Percentiles rank a stretch among this genome's conserved stretches.
phyloP scores from a whole-genome alignment of 306 rosid species.

The Medicago truncatula region DNA sequence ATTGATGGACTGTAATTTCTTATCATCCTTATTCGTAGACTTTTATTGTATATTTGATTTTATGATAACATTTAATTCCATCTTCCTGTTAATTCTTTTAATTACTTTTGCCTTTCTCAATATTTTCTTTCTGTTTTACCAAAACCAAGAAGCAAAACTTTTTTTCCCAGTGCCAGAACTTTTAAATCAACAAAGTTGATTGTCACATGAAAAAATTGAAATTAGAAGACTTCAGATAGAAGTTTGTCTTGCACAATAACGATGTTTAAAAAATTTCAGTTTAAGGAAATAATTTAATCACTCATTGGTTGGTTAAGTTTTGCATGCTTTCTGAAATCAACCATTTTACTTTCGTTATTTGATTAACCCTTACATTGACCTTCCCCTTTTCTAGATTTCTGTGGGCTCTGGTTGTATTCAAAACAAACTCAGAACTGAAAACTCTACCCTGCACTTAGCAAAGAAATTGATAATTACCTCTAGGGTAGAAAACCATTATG shows the following conservation, averaged over 20 bases:
- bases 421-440: conserved; percentile 16
- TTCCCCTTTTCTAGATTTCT: conserved; percentile 7
- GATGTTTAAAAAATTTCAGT: neutral
- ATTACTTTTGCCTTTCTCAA: conserved; percentile 9
- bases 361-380: conserved; percentile 14
- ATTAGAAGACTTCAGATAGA: conserved; percentile 8
- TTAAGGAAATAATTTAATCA: conserved; percentile 3
- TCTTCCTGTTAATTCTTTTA: conserved; percentile 24
- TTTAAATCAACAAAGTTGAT: conserved; percentile 28
- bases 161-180: conserved; percentile 9
- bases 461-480: conserved; percentile 18
- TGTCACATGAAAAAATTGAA: neutral
- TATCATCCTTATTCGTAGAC: conserved; percentile 37
- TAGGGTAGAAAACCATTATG: conserved; percentile 26
- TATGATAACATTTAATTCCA: conserved; percentile 19
- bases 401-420: conserved; percentile 16
- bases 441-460: conserved; percentile 22
- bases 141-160: conserved; percentile 24
- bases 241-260: neutral
- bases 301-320: conserved; percentile 34
- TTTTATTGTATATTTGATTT: conserved; percentile 36
- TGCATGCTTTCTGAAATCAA: conserved; percentile 21
- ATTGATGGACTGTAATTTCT: conserved; percentile 87
- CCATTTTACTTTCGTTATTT: conserved; percentile 23
- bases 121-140: conserved; percentile 22